phyloP scores from a whole-genome alignment of 1,139 yeast species.

The Geotrichum restrictum region DNA sequence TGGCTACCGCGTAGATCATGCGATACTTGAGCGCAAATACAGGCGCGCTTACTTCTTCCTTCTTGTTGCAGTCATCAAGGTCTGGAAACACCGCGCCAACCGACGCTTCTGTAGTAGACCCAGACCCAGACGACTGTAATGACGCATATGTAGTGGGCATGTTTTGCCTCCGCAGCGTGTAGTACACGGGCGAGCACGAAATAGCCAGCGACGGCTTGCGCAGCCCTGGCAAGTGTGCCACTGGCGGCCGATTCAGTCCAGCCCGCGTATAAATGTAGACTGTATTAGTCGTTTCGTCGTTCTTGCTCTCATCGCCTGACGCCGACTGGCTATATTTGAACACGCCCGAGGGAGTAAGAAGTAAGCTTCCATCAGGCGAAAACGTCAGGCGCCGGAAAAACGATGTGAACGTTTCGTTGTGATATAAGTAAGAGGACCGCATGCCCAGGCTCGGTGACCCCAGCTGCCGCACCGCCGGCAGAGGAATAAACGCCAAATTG shows the following conservation, averaged over 20 bases:
- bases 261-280: constrained; percentile 73
- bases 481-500: constrained; percentile 35
- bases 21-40: constrained; percentile 63
- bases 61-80: constrained; percentile 13
- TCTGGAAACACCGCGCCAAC: constrained; percentile 9
- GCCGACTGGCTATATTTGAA: constrained; percentile 39
- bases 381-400: constrained; percentile 81
- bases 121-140: too few species aligned
- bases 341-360: constrained; percentile 81
- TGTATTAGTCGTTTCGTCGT: constrained; percentile 53
- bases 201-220: constrained; percentile 81
- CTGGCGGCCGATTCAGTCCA: constrained; percentile 64
- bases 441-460: constrained; percentile 33
- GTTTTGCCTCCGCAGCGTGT: constrained; percentile 40
- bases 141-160: constrained; percentile 10
- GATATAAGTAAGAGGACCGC: constrained; percentile 48
- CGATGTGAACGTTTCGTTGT: constrained; percentile 81
- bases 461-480: constrained; percentile 43
- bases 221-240: constrained; percentile 73
- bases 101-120: constrained; percentile 10
- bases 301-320: constrained; percentile 15
- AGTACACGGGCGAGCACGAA: constrained; percentile 66
- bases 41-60: constrained; percentile 24
- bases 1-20: constrained; percentile 87
- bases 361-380: constrained; percentile 82